Evolutionary conservation across 73 alveolate genomes (phyloP).

Genomic region (Tetrahymena malaccensis): DNA sequence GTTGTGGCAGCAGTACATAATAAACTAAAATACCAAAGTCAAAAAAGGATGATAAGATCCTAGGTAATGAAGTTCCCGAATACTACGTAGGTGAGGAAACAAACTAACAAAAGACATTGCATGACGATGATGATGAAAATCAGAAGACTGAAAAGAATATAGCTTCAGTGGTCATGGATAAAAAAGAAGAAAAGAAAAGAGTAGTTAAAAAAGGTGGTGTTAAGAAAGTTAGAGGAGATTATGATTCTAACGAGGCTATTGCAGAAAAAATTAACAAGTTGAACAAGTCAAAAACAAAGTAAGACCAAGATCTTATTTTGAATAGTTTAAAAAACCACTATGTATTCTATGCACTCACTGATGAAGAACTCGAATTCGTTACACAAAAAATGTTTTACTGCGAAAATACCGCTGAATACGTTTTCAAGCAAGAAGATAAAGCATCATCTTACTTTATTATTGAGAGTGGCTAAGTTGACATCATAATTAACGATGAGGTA

Average conservation of each 20-base stretch:
- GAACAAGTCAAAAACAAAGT: not conserved
- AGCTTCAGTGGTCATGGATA: not conserved
- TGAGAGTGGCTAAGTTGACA: slow-evolving; percentile 66
- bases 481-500: slow-evolving; percentile 46
- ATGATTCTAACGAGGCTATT: not conserved
- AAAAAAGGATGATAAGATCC: not conserved
- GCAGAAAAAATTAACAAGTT: not conserved
- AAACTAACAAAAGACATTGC: not conserved
- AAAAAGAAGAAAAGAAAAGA: not conserved
- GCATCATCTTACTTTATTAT: slow-evolving; percentile 70
- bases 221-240: not conserved
- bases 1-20: not conserved
- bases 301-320: not conserved
- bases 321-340: not conserved
- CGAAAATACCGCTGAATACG: slow-evolving; percentile 41
- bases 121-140: not conserved
- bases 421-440: slow-evolving; percentile 70
- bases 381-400: slow-evolving; percentile 39
- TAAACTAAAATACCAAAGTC: not conserved
- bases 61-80: not conserved
- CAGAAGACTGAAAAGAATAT: not conserved
- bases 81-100: not conserved
- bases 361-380: not conserved
- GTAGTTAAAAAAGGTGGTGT: not conserved
- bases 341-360: not conserved